phyloP scores from a whole-genome alignment of 2,329 filamentous ascomycete genomes.

The Ilyonectria destructans region DNA sequence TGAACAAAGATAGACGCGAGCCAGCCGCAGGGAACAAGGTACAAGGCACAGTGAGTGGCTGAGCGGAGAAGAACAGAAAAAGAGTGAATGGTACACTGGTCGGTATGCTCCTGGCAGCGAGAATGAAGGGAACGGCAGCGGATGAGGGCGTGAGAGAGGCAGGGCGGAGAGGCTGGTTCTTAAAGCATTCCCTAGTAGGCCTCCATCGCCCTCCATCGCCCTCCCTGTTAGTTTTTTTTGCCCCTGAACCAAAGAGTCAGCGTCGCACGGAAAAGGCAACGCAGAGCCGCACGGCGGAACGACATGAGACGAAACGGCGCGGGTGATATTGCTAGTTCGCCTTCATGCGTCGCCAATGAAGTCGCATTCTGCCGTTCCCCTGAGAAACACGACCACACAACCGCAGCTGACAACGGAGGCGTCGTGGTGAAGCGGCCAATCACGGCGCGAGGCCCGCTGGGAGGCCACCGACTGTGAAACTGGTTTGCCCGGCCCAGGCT shows the following conservation, averaged over 20 bases:
- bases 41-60: conserved; percentile 1
- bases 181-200: not conserved
- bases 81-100: not conserved
- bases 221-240: not conserved
- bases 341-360: conserved; percentile 5
- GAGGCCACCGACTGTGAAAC: conserved; percentile 28
- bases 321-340: not conserved
- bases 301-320: conserved; percentile 4
- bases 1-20: conserved; percentile 16
- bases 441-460: not conserved
- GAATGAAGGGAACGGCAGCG: not conserved
- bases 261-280: not conserved
- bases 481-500: not conserved
- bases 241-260: conserved; percentile 6
- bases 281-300: not conserved
- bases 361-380: not conserved
- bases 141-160: not conserved
- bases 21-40: conserved; percentile 16
- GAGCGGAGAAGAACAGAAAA: conserved; percentile 5
- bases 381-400: conserved; percentile 2
- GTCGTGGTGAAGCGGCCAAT: conserved; percentile 12
- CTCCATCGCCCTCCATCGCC: not conserved
- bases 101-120: conserved; percentile 19
- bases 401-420: not conserved
- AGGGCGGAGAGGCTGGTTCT: not conserved